Percentiles rank a stretch among this genome's conserved stretches.
phyloP scores from a whole-genome alignment of 164 flowering plant genomes.

The Santalum album region DNA sequence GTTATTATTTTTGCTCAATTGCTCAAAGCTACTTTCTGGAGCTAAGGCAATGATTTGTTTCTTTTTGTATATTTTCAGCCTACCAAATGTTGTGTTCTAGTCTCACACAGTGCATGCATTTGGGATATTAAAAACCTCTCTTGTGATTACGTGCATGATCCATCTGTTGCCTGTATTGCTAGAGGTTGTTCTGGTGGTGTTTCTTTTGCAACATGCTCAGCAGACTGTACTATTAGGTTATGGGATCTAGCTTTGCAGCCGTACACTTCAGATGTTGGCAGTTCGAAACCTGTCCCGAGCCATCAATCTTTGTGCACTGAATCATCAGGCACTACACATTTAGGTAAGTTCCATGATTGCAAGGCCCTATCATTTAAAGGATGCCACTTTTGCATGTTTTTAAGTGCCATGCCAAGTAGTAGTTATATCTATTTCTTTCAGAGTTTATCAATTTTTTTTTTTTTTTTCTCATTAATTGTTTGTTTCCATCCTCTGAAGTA shows the following conservation, averaged over 20 bases:
- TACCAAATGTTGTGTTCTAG: slow-evolving; percentile 43
- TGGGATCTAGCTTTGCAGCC: slow-evolving; percentile 52
- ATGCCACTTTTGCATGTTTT: no score
- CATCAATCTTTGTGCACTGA: slow-evolving; percentile 15
- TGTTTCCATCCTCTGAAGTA: slow-evolving; percentile 22
- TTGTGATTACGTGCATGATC: slow-evolving; percentile 55
- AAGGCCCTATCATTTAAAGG: not conserved
- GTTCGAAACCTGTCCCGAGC: no score
- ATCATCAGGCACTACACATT: slow-evolving; percentile 17
- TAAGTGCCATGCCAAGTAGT: no score
- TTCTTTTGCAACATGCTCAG: slow-evolving; percentile 78
- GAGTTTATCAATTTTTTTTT: not conserved
- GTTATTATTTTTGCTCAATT: slow-evolving; percentile 3
- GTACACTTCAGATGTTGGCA: slow-evolving; percentile 15
- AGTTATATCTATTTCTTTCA: not conserved
- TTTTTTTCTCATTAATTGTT: not conserved
- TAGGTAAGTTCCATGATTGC: slow-evolving; percentile 29
- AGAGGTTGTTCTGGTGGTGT: slow-evolving; percentile 61
- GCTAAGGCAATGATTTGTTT: no score
- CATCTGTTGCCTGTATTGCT: slow-evolving; percentile 55
- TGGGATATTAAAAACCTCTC: slow-evolving; percentile 66
- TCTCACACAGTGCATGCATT: slow-evolving; percentile 63
- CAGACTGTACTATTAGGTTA: slow-evolving; percentile 64
- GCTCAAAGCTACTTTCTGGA: no score
- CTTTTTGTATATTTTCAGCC: slow-evolving; percentile 32